Conservation (phyloP, 2,329 filamentous ascomycete genomes). For the Fusarium torulosum region DNA sequence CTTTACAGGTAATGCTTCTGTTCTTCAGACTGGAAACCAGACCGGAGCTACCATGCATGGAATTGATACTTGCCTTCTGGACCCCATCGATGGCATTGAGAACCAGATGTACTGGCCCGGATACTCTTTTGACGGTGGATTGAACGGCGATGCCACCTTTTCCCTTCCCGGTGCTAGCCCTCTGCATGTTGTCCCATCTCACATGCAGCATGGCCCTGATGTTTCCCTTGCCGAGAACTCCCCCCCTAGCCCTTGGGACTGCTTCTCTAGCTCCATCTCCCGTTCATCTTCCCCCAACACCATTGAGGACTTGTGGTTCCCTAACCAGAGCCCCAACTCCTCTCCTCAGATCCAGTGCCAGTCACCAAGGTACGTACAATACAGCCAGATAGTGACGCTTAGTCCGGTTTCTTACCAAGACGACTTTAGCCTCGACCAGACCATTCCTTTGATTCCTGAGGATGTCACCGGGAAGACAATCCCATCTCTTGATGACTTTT, state of each 20-base stretch:
- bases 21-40: constrained; percentile 58
- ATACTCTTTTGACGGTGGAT: constrained; percentile 60
- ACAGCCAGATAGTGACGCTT: constrained; percentile 7
- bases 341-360: constrained; percentile 64
- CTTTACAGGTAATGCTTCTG: constrained; percentile 63
- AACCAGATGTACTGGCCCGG: constrained; percentile 65
- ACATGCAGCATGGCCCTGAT: constrained; percentile 68
- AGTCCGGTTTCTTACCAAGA: constrained; percentile 42
- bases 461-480: constrained; percentile 43
- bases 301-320: constrained; percentile 63
- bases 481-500: constrained; percentile 49
- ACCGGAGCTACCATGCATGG: constrained; percentile 58
- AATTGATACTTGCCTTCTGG: constrained; percentile 65
- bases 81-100: constrained; percentile 60
- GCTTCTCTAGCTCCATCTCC: constrained; percentile 65
- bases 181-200: constrained; percentile 68
- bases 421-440: constrained; percentile 50
- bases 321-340: constrained; percentile 57
- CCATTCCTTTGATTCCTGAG: constrained; percentile 50
- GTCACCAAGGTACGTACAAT: constrained; percentile 65
- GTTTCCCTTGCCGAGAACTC: constrained; percentile 62
- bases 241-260: constrained; percentile 65
- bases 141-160: constrained; percentile 59
- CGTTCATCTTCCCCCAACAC: constrained; percentile 64
- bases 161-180: constrained; percentile 57